Evolutionary conservation across 805 yeast species (phyloP), one percentile per base, ranked within the genome.

Genomic region (Lachancea quebecensis): DNA sequence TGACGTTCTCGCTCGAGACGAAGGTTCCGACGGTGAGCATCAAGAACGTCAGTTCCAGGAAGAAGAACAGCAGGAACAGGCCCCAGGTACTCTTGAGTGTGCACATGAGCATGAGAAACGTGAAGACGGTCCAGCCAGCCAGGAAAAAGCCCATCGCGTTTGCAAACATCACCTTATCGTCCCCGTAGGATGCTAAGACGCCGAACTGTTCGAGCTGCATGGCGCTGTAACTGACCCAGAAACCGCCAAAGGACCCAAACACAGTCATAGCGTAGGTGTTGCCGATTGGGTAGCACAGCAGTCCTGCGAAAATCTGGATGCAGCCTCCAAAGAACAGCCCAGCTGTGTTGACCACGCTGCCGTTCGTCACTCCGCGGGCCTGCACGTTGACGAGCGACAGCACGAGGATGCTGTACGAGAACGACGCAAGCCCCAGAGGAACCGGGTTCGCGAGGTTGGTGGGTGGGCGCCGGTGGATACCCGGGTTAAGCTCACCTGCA

Each of bases 221-320:
- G n/a, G 84, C 84, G 48, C 82, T 89, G 70, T 78, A 83, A 21
- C 81, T 70, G 69, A 81, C 75, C 91, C 91, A 83, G 62, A 83
- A 83, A 2, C 87, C 90, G 47, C 86, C 91, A 53, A 67, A 70
- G 4, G 72, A 60, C 31, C 69, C 65, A 47, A 69, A 58, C 21
- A 68, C 67, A 21, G 83, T 73, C 53, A 82, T 85, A 65, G 87
- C 87, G 67, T 81, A 83, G 16, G 88, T 82, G 65, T 82, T 82
- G 55, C 84, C 89, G 35, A 78, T 71, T n/a, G 82, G 79, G 65
- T 82, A 73, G 64, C 85, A 87, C 75, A 85, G 78, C 72, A 83
- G 72, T 46, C 89, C 90, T 5, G 90, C 86, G 48, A 82, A 66
- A 45, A 81, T 66, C 64, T 82, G 88, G 47, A 83, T 74, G 17